Conservation (phyloP, 495 filamentous ascomycete genomes). For the Penicillium malachiteum region DNA sequence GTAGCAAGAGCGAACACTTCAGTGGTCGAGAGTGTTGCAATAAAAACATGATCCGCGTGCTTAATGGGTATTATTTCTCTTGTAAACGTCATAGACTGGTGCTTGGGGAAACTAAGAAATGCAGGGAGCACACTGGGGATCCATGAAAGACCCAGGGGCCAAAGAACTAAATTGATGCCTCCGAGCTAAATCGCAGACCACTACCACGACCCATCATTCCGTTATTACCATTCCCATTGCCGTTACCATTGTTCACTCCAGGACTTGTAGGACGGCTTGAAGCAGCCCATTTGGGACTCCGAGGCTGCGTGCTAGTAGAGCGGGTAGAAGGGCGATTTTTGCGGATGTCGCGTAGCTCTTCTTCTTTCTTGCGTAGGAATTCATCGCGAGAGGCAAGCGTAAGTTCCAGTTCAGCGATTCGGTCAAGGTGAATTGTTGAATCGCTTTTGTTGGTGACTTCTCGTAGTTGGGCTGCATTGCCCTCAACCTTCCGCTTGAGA, state of each 20-base stretch:
- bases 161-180: slow-evolving; percentile 19
- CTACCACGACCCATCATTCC: slow-evolving; percentile 35
- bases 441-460: slow-evolving; percentile 49
- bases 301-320: slow-evolving; percentile 46
- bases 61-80: not conserved
- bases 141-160: no score
- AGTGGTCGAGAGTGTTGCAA: not conserved
- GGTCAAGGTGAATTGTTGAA: slow-evolving; percentile 32
- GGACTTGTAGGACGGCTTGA: slow-evolving; percentile 47
- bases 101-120: no score
- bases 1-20: not conserved
- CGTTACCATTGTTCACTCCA: slow-evolving; percentile 30
- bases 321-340: slow-evolving; percentile 47
- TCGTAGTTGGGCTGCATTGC: slow-evolving; percentile 51
- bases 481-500: slow-evolving; percentile 50
- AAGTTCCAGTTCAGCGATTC: slow-evolving; percentile 51
- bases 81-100: slow-evolving; percentile 21
- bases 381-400: slow-evolving; percentile 40
- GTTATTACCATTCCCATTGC: slow-evolving; percentile 31
- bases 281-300: slow-evolving; percentile 43
- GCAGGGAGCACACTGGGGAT: no score
- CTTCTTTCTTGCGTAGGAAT: slow-evolving; percentile 58
- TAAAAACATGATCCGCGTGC: not conserved
- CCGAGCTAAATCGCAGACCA: slow-evolving; percentile 42
- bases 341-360: slow-evolving; percentile 58